Conservation (phyloP, 164 flowering plant genomes). For the Chimonanthus praecox region DNA sequence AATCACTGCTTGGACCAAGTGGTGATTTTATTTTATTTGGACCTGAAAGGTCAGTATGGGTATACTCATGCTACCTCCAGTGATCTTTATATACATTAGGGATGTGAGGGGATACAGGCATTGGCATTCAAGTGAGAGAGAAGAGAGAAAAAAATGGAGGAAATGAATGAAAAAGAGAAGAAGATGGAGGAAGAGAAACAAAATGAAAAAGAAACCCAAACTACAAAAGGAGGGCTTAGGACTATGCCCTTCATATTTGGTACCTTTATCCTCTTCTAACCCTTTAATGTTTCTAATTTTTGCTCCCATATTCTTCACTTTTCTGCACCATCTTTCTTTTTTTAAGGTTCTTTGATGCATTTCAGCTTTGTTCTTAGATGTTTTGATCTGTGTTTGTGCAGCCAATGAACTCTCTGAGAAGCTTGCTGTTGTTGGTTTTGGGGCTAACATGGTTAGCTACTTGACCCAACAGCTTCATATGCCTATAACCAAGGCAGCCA, state of each 20-base stretch:
- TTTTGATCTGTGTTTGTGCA: slow-evolving; percentile 17
- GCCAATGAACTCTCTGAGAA: slow-evolving; percentile 90
- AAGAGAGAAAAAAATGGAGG: not conserved
- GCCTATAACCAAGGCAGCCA: slow-evolving; percentile 88
- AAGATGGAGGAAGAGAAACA: not conserved
- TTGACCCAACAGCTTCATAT: slow-evolving; percentile 69
- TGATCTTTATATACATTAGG: not conserved
- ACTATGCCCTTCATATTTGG: slow-evolving; percentile 92
- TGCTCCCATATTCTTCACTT: not conserved
- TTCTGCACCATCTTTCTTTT: not conserved
- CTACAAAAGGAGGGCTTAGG: slow-evolving; percentile 50
- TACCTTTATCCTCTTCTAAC: slow-evolving; percentile 15
- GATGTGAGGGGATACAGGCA: not conserved
- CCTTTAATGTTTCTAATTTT: not conserved
- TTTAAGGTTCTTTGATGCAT: not conserved
- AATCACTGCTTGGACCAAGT: too few relatives aligned
- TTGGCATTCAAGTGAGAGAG: not conserved
- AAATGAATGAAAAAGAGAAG: not conserved
- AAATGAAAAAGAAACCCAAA: slow-evolving; percentile 5
- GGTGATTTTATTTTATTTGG: not conserved
- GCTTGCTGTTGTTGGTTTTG: slow-evolving; percentile 85
- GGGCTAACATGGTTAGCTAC: slow-evolving; percentile 81
- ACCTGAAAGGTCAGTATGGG: not conserved
- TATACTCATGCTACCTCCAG: not conserved
- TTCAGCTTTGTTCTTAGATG: not conserved